Evolutionary conservation across 2,329 filamentous ascomycete species (phyloP), one percentile per base, ranked within the genome.

Genomic region (Fusarium sacchari): DNA sequence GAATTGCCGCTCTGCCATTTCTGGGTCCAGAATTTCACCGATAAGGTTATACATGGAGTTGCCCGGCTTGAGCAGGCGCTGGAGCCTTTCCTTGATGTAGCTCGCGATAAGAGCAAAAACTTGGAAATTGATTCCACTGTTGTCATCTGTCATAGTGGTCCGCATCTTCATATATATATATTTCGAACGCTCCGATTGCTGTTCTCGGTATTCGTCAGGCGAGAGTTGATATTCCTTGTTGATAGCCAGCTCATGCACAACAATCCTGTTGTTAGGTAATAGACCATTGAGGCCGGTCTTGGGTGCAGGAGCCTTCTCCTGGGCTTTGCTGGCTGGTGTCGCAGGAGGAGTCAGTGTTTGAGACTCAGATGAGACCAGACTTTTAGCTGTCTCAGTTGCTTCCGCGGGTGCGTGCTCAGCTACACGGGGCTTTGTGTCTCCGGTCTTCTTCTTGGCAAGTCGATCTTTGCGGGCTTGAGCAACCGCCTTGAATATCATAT

Each of bases 211-310:
- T 66, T 90, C 86, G 55, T 89, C 86, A 3, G 86, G 83, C 7
- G 93, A 91, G 50, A 96, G 91, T 55, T 92, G 90, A 79, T 92
- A 96, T 74, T 94, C 91, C 75, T 90, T 91, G 81, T 96, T 93
- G 74, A 96, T 92, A 14, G 93, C 91, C 49, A 96, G 84, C 82
- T 96, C 94, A 79, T 96, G 94, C 2, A 94, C 91, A 22, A 96
- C 85, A 17, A 93, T 84, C 32, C 94, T 88, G 76, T 96, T 96
- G 67, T 92, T 88, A 0, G 93, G 93, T 50, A 95, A 85, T 83
- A 85, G 88, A 69, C 82, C 88, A 81, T 80, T 86, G 76, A 82
- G 88, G 55, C 76, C 88, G 3, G 81, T 78, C 67, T 84, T 83
- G 11, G 79, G 60, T 7, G 78, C 77, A 14, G 78, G 71, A n/a